Conservation (phyloP, 1,284 basidiomycete species). For the Uromyces viciae-fabae region DNA sequence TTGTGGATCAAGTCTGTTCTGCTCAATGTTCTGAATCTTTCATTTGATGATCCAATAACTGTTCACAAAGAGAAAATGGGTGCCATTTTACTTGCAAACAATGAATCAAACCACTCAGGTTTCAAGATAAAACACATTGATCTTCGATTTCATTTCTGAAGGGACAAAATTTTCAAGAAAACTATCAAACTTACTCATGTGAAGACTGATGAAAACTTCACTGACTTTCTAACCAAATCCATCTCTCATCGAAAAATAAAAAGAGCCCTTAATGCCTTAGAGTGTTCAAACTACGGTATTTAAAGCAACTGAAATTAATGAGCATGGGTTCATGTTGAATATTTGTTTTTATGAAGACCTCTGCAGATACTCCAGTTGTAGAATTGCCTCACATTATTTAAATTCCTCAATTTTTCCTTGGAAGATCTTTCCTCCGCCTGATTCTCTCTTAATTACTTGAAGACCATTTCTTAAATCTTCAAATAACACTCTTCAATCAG, state of each 20-base stretch:
- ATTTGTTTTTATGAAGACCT: too few species aligned
- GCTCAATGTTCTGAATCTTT: neutral
- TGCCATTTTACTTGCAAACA: neutral
- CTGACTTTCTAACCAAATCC: neutral
- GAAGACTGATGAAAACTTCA: neutral
- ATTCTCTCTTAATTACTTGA: too few species aligned
- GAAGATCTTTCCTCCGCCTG: too few species aligned
- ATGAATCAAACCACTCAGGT: neutral
- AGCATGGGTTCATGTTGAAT: neutral
- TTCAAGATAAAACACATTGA: neutral
- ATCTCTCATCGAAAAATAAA: neutral
- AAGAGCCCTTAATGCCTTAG: too few species aligned
- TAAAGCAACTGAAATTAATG: neutral
- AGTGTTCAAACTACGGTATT: neutral
- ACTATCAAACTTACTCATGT: neutral
- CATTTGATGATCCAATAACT: neutral
- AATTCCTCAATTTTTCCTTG: too few species aligned
- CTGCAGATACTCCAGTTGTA: too few species aligned
- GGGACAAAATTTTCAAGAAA: neutral
- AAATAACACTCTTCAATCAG: too few species aligned
- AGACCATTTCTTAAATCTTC: too few species aligned
- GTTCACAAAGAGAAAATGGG: neutral
- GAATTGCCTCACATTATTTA: too few species aligned
- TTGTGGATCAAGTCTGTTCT: neutral
- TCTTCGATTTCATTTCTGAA: neutral